A percentile compares a stretch with the other conserved stretches of the same genome.
phyloP scores from a whole-genome alignment of 495 filamentous ascomycete species.

The Penicillium macrosclerotiorum region DNA sequence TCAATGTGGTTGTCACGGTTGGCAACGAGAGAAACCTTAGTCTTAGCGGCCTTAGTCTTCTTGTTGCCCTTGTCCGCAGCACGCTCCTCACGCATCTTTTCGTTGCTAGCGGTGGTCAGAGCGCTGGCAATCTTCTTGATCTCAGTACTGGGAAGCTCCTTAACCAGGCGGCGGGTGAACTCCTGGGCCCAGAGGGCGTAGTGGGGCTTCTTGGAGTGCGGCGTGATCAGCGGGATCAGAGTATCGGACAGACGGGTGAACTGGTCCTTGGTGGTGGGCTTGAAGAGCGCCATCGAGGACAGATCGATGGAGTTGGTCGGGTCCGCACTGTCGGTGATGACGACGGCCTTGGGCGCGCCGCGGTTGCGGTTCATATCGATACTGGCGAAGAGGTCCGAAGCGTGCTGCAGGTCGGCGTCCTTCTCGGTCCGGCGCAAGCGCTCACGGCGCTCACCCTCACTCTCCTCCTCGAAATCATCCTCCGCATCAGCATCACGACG shows the following conservation, averaged over 20 bases:
- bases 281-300: conserved; percentile 75
- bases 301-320: conserved; percentile 80
- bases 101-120: conserved; percentile 83
- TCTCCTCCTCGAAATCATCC: conserved; percentile 54
- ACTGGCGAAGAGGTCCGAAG: conserved; percentile 83
- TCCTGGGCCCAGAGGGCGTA: conserved; percentile 89
- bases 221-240: conserved; percentile 69
- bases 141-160: conserved; percentile 84
- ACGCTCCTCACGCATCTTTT: conserved; percentile 99
- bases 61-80: conserved; percentile 89
- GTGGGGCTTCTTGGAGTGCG: conserved; percentile 81
- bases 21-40: conserved; percentile 78
- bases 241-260: conserved; percentile 73
- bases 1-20: conserved; percentile 67
- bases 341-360: conserved; percentile 59
- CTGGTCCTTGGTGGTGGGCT: conserved; percentile 80
- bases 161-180: conserved; percentile 80
- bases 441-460: conserved; percentile 65
- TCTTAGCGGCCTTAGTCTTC: conserved; percentile 94
- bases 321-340: conserved; percentile 63
- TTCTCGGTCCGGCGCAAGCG: conserved; percentile 75
- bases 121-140: conserved; percentile 91
- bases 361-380: conserved; percentile 69
- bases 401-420: conserved; percentile 86
- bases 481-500: conserved; percentile 43